Percentiles rank a stretch among this genome's conserved stretches.
Conservation (phyloP, 768 basidiomycete species). For the Lactarius hengduanensis region DNA sequence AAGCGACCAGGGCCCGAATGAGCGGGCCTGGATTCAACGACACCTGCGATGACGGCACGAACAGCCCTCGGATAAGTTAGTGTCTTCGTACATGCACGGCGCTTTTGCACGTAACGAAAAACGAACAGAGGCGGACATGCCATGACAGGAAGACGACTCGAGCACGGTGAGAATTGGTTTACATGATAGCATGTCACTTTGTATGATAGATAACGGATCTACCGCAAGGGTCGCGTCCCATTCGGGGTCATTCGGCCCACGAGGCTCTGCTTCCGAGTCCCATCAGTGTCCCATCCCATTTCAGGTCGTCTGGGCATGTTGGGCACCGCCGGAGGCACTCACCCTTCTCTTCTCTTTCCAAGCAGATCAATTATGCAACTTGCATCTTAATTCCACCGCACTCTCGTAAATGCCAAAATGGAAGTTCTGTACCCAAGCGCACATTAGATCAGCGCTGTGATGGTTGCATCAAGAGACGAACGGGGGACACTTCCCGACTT, state of each 20-base stretch:
- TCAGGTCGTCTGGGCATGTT: too few relatives aligned
- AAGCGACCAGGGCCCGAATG: neutral
- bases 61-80: neutral
- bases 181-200: neutral
- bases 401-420: too few relatives aligned
- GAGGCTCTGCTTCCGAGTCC: neutral
- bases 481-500: too few relatives aligned
- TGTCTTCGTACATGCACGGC: neutral
- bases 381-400: too few relatives aligned
- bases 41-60: neutral
- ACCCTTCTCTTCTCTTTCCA: too few relatives aligned
- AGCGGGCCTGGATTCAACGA: neutral
- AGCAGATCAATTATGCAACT: too few relatives aligned
- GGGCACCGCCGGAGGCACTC: too few relatives aligned
- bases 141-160: too few relatives aligned
- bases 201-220: neutral
- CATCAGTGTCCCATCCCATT: too few relatives aligned
- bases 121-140: neutral
- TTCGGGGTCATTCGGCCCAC: neutral
- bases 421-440: too few relatives aligned
- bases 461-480: too few relatives aligned
- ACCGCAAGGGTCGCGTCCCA: neutral
- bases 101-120: neutral
- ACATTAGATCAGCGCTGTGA: too few relatives aligned
- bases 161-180: neutral